Conservation (phyloP, 2,329 filamentous ascomycete species). For the Ophiostoma ips region DNA sequence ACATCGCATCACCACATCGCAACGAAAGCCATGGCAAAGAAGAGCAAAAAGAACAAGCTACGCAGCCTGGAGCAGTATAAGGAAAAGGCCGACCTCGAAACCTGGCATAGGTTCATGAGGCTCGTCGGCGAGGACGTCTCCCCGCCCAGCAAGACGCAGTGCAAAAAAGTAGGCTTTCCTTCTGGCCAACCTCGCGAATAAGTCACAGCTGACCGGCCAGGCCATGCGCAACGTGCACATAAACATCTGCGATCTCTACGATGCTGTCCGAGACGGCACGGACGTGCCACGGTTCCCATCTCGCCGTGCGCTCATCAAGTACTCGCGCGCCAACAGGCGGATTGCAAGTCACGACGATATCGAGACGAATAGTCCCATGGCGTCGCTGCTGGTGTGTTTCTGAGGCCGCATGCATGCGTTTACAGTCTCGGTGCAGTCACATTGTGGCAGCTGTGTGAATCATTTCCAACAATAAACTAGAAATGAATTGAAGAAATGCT, state of each 20-base stretch:
- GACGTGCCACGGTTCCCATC: not conserved
- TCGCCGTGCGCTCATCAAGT: not conserved
- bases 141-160: slow-evolving; percentile 30
- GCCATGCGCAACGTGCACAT: not conserved
- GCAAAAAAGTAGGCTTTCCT: slow-evolving; percentile 14
- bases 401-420: slow-evolving; percentile 6
- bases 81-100: slow-evolving; percentile 20
- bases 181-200: not conserved
- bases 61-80: slow-evolving; percentile 20
- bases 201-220: not conserved
- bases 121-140: slow-evolving; percentile 27
- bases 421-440: too few species aligned
- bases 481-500: not conserved
- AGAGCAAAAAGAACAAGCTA: not conserved
- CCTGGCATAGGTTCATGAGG: slow-evolving; percentile 31
- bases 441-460: slow-evolving; percentile 23
- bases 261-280: not conserved
- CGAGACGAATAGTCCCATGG: not conserved
- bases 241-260: not conserved
- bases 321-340: not conserved
- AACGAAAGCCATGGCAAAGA: not conserved
- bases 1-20: too few species aligned
- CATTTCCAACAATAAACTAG: not conserved
- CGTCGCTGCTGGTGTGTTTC: not conserved
- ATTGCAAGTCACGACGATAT: not conserved